Evolutionary conservation across 495 filamentous ascomycete genomes (phyloP), one percentile per base, ranked within the genome.

Genomic region (Penicillium lividum): DNA sequence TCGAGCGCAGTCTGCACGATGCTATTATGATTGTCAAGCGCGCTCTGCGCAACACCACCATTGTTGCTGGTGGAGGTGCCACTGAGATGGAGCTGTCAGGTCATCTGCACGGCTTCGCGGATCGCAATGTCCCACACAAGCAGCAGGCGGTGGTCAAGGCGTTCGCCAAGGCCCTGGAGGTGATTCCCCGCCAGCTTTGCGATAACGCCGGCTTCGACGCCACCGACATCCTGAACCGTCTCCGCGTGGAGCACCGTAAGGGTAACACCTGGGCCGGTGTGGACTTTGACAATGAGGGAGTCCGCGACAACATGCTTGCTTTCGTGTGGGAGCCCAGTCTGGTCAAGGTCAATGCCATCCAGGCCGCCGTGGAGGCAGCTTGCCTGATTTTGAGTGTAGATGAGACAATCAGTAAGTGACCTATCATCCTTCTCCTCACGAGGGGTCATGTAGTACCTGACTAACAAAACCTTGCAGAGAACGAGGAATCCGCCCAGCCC

Each of bases 1-100:
- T 97, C 0, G 94, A 98, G 80, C 88, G 94, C 42, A 95, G 90
- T 70, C 82, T 98, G 56, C 94, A 98, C 76, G 94, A 98, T 70
- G 94, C 93, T 43, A 97, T 98, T 78, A 98, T 98, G 94, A 94
- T 98, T 62, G 94, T 98, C 61, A 97, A 97, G 82, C 92, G 95
- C 48, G 90, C 93, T 29, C 89, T 97, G 70, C 89, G 89, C 78
- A 93, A 98, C 77, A 86, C 88, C 60, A 89, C 84, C 64, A 97
- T 98, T 65, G 94, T 98, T 33, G 94, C 93, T 28, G 94, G 94
- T 57, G 94, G 94, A 62, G 94, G 94, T 66, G 93, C 94, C 13
- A 86, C 83, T 69, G 94, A 98, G 82, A 97, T 98, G 93, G 94
- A 97, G 76, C 73, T 98, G 49, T 96, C 92, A 6, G 87, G 90